phyloP scores from a whole-genome alignment of 129 eudicot genomes.

The Scalesia atractyloides region DNA sequence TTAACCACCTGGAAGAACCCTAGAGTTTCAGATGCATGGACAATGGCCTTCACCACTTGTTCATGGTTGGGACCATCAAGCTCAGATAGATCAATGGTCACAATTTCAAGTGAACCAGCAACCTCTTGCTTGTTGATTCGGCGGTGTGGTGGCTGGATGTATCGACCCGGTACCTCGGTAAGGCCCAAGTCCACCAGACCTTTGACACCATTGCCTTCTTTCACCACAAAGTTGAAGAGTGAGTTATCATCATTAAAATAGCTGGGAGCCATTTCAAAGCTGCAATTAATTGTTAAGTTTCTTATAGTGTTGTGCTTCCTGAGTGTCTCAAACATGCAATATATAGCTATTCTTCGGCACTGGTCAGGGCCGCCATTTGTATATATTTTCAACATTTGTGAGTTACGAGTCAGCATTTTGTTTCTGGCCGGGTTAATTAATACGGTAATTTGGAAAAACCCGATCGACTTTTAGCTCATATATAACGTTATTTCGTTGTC shows the following conservation, averaged over 20 bases:
- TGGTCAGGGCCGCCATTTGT: too few species aligned
- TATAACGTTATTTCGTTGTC: too few species aligned
- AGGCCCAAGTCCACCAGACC: constrained; percentile 42
- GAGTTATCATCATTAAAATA: constrained; percentile 16
- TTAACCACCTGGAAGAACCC: constrained; percentile 27
- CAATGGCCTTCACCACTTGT: constrained; percentile 35
- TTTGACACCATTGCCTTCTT: constrained; percentile 39
- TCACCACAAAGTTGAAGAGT: constrained; percentile 36
- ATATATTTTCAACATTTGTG: too few species aligned
- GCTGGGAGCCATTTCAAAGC: constrained; percentile 28
- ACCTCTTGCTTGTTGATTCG: constrained; percentile 13
- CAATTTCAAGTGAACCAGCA: background rate
- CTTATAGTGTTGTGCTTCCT: too few species aligned
- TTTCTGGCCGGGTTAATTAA: too few species aligned
- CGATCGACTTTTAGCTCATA: too few species aligned
- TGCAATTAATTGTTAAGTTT: too few species aligned
- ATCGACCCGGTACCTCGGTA: constrained; percentile 27
- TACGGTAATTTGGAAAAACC: too few species aligned
- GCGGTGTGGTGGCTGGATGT: constrained; percentile 35
- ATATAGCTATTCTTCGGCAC: too few species aligned
- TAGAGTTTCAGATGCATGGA: constrained; percentile 38
- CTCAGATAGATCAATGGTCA: constrained; percentile 37
- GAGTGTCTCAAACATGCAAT: too few species aligned
- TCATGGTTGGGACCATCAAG: constrained; percentile 39
- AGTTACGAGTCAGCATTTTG: too few species aligned